Conservation (phyloP, 164 flowering plant genomes). For the Aristolochia fimbriata region DNA sequence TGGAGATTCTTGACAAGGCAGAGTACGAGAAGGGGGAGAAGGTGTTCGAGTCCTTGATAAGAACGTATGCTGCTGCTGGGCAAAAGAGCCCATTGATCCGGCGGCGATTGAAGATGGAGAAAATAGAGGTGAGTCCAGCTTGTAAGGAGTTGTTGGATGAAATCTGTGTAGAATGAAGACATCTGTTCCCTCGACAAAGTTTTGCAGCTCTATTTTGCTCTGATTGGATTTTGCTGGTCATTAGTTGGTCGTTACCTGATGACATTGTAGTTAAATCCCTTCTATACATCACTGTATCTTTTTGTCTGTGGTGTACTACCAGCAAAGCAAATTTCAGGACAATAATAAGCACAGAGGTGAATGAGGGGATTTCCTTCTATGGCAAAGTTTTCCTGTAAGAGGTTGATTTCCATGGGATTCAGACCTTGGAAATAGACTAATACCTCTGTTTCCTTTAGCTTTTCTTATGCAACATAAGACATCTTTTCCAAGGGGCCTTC, state of each 20-base stretch:
- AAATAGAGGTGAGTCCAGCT: constrained; percentile 56
- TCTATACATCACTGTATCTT: too few species aligned
- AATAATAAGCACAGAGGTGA: not conserved
- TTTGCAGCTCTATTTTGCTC: too few species aligned
- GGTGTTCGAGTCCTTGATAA: constrained; percentile 63
- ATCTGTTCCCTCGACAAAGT: too few species aligned
- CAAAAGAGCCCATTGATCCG: constrained; percentile 50
- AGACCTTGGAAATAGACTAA: too few species aligned
- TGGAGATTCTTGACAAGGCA: constrained; percentile 46
- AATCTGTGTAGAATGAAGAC: constrained; percentile 44
- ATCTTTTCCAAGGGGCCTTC: too few species aligned
- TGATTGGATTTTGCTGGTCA: too few species aligned
- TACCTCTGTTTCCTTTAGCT: too few species aligned
- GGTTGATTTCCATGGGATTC: too few species aligned
- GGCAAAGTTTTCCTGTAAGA: too few species aligned
- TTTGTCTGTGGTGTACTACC: not conserved
- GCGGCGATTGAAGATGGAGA: constrained; percentile 80
- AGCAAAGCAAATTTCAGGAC: not conserved
- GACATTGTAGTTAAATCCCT: too few species aligned
- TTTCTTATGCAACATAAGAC: too few species aligned
- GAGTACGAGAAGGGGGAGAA: constrained; percentile 30
- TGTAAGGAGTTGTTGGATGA: constrained; percentile 51
- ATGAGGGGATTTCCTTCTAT: not conserved
- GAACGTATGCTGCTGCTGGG: constrained; percentile 74
- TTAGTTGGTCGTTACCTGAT: too few species aligned